Percentiles rank a stretch among this genome's conserved stretches.
Evolutionary conservation across 2,329 filamentous ascomycete species (phyloP).

Genomic region (Alternaria alternata): DNA sequence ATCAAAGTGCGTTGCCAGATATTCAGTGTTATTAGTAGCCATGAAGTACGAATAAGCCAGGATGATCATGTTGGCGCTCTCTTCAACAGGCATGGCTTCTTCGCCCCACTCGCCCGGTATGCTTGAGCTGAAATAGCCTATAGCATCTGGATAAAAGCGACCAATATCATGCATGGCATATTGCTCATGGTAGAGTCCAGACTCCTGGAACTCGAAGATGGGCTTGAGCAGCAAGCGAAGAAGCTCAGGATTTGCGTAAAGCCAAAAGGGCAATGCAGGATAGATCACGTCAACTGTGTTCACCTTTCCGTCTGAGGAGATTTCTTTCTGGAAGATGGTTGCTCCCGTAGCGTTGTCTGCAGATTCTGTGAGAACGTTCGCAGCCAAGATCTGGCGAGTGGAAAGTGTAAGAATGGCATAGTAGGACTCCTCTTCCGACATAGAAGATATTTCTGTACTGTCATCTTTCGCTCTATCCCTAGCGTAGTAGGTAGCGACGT

Average conservation of each 20-base stretch:
- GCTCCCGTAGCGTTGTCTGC: neutral
- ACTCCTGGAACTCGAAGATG: slow-evolving; percentile 1
- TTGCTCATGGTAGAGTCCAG: neutral
- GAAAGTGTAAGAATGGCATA: neutral
- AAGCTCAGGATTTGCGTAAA: slow-evolving; percentile 8
- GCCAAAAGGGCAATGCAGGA: neutral
- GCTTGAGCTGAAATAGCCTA: neutral
- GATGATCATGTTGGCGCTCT: slow-evolving; percentile 1
- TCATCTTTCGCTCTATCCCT: neutral
- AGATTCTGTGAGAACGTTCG: neutral
- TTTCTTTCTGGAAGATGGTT: neutral
- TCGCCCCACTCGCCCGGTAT: neutral
- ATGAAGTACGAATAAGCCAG: neutral
- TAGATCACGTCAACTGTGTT: neutral
- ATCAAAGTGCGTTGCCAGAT: neutral
- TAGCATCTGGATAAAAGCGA: neutral
- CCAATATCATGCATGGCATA: slow-evolving; percentile 3
- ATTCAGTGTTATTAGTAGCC: neutral
- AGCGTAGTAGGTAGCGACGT: neutral
- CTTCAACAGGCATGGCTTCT: slow-evolving; percentile 1
- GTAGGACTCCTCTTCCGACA: neutral
- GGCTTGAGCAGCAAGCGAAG: slow-evolving; percentile 1
- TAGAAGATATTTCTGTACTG: neutral
- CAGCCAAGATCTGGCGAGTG: slow-evolving; percentile 1
- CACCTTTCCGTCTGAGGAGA: slow-evolving; percentile 1